A percentile compares a stretch with the other conserved stretches of the same genome.
Evolutionary conservation across 495 filamentous ascomycete species (phyloP).

Genomic region (Penicillium psychrofluorescens): DNA sequence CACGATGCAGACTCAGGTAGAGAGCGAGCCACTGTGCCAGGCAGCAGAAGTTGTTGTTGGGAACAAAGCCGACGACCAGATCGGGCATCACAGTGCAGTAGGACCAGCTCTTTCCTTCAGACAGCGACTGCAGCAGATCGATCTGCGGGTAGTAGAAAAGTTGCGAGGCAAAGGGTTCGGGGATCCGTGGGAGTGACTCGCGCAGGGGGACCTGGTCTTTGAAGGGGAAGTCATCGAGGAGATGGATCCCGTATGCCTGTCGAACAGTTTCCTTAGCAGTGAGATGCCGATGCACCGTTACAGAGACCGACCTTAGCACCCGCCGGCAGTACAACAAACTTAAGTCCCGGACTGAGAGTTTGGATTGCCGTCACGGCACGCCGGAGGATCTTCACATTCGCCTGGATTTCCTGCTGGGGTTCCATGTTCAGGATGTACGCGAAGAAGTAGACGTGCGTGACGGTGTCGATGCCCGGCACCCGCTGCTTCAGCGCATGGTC

Average conservation of each 20-base stretch:
- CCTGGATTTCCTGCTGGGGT: too few species aligned
- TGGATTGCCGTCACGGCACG: conserved; percentile 4
- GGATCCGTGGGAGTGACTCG: conserved; percentile 33
- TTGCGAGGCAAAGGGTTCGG: conserved; percentile 31
- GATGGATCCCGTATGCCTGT: conserved; percentile 22
- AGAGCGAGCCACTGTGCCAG: conserved; percentile 26
- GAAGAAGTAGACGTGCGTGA: conserved; percentile 33
- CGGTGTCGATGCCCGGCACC: conserved; percentile 27
- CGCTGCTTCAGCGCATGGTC: conserved; percentile 25
- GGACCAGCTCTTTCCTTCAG: conserved; percentile 30
- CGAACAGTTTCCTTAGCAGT: neutral
- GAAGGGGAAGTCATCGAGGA: conserved; percentile 18
- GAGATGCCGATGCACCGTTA: neutral
- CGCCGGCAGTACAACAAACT: conserved; percentile 9
- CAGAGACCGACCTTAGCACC: conserved; percentile 6
- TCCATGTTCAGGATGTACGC: too few species aligned
- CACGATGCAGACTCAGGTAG: conserved; percentile 29
- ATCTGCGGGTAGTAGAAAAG: conserved; percentile 43
- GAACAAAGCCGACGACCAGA: conserved; percentile 26
- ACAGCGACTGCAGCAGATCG: conserved; percentile 27
- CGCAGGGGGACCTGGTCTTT: conserved; percentile 15
- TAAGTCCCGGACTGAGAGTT: conserved; percentile 2
- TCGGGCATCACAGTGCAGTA: conserved; percentile 41
- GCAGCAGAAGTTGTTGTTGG: conserved; percentile 3
- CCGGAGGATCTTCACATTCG: conserved; percentile 4